These are phyloP conservation scores for Steccherinum ochraceum DNA, from an alignment of 768 basidiomycete genomes.

Conservation along the genomic window DNA sequence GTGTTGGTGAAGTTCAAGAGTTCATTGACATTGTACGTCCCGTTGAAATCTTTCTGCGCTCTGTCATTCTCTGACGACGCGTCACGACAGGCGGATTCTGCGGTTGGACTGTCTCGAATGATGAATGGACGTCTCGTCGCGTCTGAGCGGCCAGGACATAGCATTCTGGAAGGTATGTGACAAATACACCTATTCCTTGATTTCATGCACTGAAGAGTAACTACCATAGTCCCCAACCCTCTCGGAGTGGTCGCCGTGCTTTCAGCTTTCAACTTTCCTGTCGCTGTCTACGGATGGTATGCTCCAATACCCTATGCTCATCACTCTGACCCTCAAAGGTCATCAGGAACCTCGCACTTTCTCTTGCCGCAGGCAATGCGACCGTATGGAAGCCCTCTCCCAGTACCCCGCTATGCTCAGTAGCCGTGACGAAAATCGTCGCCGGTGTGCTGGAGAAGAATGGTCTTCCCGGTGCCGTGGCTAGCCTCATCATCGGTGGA, in stretches of 20 bases:
- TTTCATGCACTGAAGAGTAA: neutral
- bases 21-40: constrained; percentile 84
- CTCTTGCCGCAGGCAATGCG: constrained; percentile 85
- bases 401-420: constrained; percentile 82
- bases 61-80: neutral
- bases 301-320: constrained; percentile 10
- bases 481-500: constrained; percentile 77
- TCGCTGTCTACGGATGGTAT: constrained; percentile 88
- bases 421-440: constrained; percentile 85
- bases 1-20: constrained; percentile 90
- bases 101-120: constrained; percentile 87
- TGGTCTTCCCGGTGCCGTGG: constrained; percentile 77
- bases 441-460: constrained; percentile 76
- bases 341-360: constrained; percentile 81
- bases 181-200: neutral
- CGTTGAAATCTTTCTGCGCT: neutral
- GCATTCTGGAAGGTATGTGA: constrained; percentile 85
- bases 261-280: constrained; percentile 95
- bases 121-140: constrained; percentile 88
- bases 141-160: constrained; percentile 86
- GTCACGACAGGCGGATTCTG: constrained; percentile 76
- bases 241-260: constrained; percentile 67
- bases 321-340: neutral
- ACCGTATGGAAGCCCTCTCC: constrained; percentile 96
- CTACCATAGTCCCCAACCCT: constrained; percentile 78